phyloP scores from a whole-genome alignment of 2,329 filamentous ascomycete species.

The Fusarium sp. region DNA sequence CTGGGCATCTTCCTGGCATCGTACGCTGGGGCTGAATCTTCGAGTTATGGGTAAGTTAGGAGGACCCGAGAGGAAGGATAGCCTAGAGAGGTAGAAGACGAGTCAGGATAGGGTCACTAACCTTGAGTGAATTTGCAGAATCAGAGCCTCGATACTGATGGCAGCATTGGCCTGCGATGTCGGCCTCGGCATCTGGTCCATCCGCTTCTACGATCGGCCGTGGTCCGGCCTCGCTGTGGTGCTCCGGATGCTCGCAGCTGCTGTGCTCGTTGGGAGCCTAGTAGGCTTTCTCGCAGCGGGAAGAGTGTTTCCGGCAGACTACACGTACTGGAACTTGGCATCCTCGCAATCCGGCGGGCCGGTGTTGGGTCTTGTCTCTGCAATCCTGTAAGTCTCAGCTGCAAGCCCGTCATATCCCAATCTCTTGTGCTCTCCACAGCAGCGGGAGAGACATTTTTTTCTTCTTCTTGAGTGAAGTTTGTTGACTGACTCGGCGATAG shows the following conservation, averaged over 20 bases:
- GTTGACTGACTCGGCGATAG: slow-evolving; percentile 27
- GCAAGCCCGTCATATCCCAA: background rate
- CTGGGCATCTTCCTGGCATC: slow-evolving; percentile 50
- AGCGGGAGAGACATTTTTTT: slow-evolving; percentile 3
- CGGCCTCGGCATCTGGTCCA: slow-evolving; percentile 52
- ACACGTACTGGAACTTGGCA: slow-evolving; percentile 53
- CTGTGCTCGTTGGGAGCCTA: slow-evolving; percentile 52
- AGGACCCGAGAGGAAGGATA: background rate
- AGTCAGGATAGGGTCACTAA: slow-evolving; percentile 9
- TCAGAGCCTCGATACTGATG: slow-evolving; percentile 48
- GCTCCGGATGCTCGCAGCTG: slow-evolving; percentile 47
- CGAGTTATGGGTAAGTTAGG: slow-evolving; percentile 35
- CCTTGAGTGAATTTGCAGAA: slow-evolving; percentile 9
- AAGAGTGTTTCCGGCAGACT: slow-evolving; percentile 53
- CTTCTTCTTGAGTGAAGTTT: background rate
- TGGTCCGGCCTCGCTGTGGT: slow-evolving; percentile 51
- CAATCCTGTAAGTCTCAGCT: slow-evolving; percentile 47
- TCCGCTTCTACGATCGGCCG: slow-evolving; percentile 47
- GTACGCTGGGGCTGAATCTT: slow-evolving; percentile 37
- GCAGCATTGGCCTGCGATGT: slow-evolving; percentile 50
- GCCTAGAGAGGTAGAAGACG: background rate
- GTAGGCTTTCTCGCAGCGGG: slow-evolving; percentile 51
- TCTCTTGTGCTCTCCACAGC: background rate
- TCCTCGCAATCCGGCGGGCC: slow-evolving; percentile 46
- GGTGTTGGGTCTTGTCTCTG: slow-evolving; percentile 54